Base-by-base conservation (phyloP, 106 monocot species). In the Phalaenopsis aphrodite region DNA sequence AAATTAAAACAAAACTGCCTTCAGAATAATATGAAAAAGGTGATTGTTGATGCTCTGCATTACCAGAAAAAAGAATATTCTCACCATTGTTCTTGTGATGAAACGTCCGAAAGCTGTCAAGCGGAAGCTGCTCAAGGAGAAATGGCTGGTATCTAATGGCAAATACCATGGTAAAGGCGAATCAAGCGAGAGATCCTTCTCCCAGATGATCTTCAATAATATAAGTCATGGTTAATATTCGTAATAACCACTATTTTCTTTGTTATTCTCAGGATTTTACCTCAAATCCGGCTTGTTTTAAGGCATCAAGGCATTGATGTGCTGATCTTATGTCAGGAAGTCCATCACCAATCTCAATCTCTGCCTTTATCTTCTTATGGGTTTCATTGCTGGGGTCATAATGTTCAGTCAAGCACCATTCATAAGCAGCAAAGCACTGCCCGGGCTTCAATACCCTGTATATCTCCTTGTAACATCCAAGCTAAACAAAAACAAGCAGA, bases 271-370 rank as follows among this genome's bases (percentile, higher is more conserved):
- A 18, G 1, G 42, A 6, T 78, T 23, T 77, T 84, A 95, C 98
- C 91, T 99, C 93, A 84, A 99, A 99, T 41, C 98, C 98, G 67
- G 94, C 94, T 72, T 80, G 87, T 81, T 91, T 99, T 37, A 93
- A 17, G 68, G 98, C 91, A 48, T 99, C 90, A 55, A 99, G 83
- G 88, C 98, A 99, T 78, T 91, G 85, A 21, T 55, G 78, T 43
- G 89, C 91, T 3, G 82, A 84, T 77, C 98, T 89, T 84, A 99
- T 85, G 79, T 94, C 94, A 30, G 98, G 94, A 55, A 99, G 89
- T 4, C 98, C 98, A 86, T 94, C 91, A 3, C 98, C 98, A 81
- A 99, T 91, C 78, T 99, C 98, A 77, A 99, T 91, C 77, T 99
- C 94, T 42, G 92, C 91, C 78, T 99, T 99, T 6, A 88, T 84